phyloP scores from a whole-genome alignment of 768 basidiomycete species.

The Coprinopsis sp. region DNA sequence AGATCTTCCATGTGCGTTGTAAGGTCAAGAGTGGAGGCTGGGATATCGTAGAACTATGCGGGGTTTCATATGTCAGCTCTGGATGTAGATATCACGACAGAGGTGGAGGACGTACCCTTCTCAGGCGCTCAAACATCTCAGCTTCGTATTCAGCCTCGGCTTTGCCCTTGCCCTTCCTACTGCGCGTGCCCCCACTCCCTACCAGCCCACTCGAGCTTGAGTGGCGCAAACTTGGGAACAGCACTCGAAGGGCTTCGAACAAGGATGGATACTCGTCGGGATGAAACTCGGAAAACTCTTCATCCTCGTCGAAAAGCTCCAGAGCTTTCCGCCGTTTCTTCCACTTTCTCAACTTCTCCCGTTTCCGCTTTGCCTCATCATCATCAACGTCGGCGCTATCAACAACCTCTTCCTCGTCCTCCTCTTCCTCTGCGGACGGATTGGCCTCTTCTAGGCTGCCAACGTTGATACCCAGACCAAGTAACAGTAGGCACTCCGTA shows the following conservation, averaged over 20 bases:
- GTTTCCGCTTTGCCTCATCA: constrained; percentile 6
- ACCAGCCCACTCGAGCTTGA: constrained; percentile 3
- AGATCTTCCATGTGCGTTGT: constrained; percentile 76
- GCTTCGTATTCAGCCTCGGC: constrained; percentile 68
- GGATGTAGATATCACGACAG: too few species aligned
- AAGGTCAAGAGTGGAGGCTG: constrained; percentile 64
- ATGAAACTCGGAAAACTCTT: constrained; percentile 54
- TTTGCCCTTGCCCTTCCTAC: constrained; percentile 34
- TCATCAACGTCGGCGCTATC: constrained; percentile 16
- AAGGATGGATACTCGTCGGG: constrained; percentile 75
- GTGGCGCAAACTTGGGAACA: constrained; percentile 58
- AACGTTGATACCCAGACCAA: constrained; percentile 54
- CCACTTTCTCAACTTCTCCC: constrained; percentile 4
- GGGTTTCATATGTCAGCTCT: too few species aligned
- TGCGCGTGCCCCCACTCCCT: too few species aligned
- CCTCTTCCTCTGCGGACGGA: constrained; percentile 7
- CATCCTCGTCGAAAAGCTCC: constrained; percentile 23
- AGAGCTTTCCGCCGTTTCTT: constrained; percentile 7
- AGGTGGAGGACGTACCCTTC: constrained; percentile 63
- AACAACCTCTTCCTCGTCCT: constrained; percentile 11
- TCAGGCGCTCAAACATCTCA: constrained; percentile 71
- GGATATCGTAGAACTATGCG: constrained; percentile 79
- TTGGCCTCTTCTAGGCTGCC: background rate
- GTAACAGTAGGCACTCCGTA: constrained; percentile 64
- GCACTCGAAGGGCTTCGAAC: constrained; percentile 56